Evolutionary conservation across 345 rosid species (phyloP).

Genomic region (Populus pruinosa): DNA sequence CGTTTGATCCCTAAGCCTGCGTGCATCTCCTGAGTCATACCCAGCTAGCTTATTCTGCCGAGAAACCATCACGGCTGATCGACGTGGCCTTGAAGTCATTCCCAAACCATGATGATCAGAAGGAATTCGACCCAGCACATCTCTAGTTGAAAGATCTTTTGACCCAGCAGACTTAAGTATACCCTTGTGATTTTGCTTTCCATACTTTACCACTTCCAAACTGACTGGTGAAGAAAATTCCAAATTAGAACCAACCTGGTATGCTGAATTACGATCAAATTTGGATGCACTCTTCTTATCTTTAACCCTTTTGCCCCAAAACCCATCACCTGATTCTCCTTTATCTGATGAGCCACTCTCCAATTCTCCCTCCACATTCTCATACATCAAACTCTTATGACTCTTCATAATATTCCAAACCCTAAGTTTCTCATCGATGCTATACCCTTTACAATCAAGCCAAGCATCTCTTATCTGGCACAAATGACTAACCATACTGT

Average conservation of each 20-base stretch:
- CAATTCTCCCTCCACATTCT: conserved; percentile 56
- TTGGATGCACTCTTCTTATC: conserved; percentile 48
- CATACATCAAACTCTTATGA: conserved; percentile 77
- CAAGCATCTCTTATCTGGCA: conserved; percentile 90
- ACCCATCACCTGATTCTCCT: conserved; percentile 54
- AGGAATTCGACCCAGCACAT: conserved; percentile 36
- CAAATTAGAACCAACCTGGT: conserved; percentile 37
- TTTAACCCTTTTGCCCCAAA: conserved; percentile 57
- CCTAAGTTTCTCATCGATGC: conserved; percentile 85
- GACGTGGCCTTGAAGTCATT: conserved; percentile 42
- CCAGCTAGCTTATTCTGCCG: conserved; percentile 38
- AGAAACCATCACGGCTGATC: conserved; percentile 36
- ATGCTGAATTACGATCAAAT: conserved; percentile 39
- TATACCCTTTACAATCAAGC: conserved; percentile 72
- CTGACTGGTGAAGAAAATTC: conserved; percentile 42
- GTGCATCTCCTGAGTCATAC: conserved; percentile 43
- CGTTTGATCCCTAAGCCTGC: conserved; percentile 48
- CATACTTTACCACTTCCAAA: conserved; percentile 43
- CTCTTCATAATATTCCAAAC: conserved; percentile 77
- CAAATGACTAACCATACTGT: conserved; percentile 65
- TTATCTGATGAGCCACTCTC: conserved; percentile 58
- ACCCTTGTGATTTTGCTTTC: conserved; percentile 63
- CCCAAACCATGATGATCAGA: conserved; percentile 44
- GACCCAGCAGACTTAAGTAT: conserved; percentile 49
- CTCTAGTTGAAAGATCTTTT: conserved; percentile 42